A percentile compares a stretch with the other conserved stretches of the same genome.
Conservation (phyloP, 495 filamentous ascomycete genomes). For the Aspergillus cristatus region DNA sequence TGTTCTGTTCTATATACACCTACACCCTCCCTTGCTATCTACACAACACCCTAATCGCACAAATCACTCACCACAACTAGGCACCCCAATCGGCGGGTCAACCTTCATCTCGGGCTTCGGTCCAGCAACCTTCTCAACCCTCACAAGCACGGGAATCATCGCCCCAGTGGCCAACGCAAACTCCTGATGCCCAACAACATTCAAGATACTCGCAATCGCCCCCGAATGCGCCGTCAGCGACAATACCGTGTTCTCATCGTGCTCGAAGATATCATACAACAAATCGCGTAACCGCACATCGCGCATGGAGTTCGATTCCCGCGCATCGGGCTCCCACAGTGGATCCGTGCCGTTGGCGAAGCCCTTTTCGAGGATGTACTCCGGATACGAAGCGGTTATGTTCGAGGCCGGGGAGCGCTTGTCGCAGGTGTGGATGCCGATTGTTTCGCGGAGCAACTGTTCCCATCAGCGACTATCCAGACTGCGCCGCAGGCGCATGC, state of each 20-base stretch:
- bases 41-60: no score
- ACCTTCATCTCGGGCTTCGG: conserved; percentile 23
- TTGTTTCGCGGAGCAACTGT: conserved; percentile 57
- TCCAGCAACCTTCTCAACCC: conserved; percentile 33
- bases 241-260: conserved; percentile 51
- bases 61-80: no score
- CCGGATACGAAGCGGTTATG: conserved; percentile 48
- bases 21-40: no score
- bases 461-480: neutral
- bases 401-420: conserved; percentile 48
- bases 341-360: conserved; percentile 52
- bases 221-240: conserved; percentile 68
- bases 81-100: conserved; percentile 13
- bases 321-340: conserved; percentile 44
- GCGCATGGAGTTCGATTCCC: conserved; percentile 49
- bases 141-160: conserved; percentile 62
- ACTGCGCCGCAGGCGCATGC: no score
- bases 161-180: conserved; percentile 60
- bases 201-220: conserved; percentile 52
- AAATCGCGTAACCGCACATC: conserved; percentile 44
- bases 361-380: conserved; percentile 51
- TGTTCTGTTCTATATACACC: no score
- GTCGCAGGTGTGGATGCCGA: conserved; percentile 78
- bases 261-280: conserved; percentile 56
- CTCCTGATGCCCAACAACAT: conserved; percentile 52